Conservation (phyloP, 2,329 filamentous ascomycete species). For the Podosphaera fusca region DNA sequence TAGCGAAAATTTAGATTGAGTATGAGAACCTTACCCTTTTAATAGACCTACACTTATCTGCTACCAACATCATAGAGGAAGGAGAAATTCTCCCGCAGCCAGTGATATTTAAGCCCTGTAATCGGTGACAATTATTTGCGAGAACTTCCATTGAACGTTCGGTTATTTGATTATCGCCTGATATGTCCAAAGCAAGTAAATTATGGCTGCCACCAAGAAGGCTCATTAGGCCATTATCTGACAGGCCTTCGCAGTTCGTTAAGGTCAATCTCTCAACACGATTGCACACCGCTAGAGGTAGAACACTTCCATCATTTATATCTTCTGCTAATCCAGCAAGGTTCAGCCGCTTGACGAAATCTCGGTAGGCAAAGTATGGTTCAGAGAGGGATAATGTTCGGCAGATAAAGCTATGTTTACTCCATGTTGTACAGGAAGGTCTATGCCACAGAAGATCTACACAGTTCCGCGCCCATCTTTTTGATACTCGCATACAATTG, state of each 20-base stretch:
- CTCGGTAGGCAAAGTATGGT: conserved; percentile 74
- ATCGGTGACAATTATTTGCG: conserved; percentile 55
- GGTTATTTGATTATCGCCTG: conserved; percentile 56
- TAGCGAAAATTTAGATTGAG: conserved; percentile 3
- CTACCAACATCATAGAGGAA: conserved; percentile 59
- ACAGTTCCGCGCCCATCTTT: conserved; percentile 75
- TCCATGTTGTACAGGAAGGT: conserved; percentile 72
- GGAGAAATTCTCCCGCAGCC: conserved; percentile 68
- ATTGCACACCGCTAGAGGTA: conserved; percentile 63
- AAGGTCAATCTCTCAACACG: conserved; percentile 80
- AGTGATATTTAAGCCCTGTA: conserved; percentile 87
- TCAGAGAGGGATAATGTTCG: conserved; percentile 45
- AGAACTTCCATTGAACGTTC: conserved; percentile 58
- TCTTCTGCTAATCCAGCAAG: conserved; percentile 51
- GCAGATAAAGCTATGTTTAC: conserved; percentile 60
- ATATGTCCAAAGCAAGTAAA: conserved; percentile 76
- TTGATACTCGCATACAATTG: conserved; percentile 82
- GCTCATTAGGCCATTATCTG: conserved; percentile 59
- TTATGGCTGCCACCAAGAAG: conserved; percentile 60
- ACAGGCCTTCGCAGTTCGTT: conserved; percentile 68
- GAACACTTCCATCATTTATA: conserved; percentile 74
- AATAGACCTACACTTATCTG: conserved; percentile 61
- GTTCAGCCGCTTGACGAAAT: conserved; percentile 82
- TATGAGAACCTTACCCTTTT: conserved; percentile 43
- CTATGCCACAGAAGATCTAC: conserved; percentile 91